Evolutionary conservation across 2,329 filamentous ascomycete genomes (phyloP), one percentile per base, ranked within the genome.

Genomic region (Cercospora zeae-maydis): DNA sequence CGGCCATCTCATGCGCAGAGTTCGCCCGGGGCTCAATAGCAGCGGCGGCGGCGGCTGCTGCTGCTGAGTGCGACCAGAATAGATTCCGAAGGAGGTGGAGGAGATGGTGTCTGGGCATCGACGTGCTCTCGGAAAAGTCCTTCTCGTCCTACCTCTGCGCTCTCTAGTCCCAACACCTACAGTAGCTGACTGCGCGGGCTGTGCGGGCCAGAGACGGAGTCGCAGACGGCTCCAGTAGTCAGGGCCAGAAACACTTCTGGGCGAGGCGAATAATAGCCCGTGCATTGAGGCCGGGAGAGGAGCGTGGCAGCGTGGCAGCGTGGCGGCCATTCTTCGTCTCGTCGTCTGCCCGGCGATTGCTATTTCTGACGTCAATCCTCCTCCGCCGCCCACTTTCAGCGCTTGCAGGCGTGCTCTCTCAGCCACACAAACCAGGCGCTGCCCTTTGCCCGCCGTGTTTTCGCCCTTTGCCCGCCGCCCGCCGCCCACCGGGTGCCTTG

Each of bases 11-110:
- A 21, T 42, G 33, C 19, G n/a, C 56, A 49, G 30, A 30, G 53
- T 33, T 34, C 53, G 31, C 13, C 16, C 24, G 37, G 21, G 53
- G 30, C 49, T 31, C 51, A 11, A 49, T 49, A 49, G 59, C 53
- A 36, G 59, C 53, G 19, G 33, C 9, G 37, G 33, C 53, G 53
- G 53, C 53, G 4, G 30, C 27, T 33, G 33, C 53, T 24, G 53
- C 53, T 6, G 31, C 30, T 34, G 49, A 13, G 49, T 19, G 13
- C 19, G 49, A 53, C 49, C 57, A 59, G 57, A 63, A 52, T 34
- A 59, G 19, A 52, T 57, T 52, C 65, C 42, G 58, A 58, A 67
- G 55, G 63, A 65, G 51, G 39, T 55, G 52, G 39, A 63, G 45
- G 55, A 58, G 49, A 57, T 56, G 30, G 52, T 47, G 42, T 42